Evolutionary conservation across 306 rosid genomes (phyloP), one percentile per base, ranked within the genome.

Genomic region (Calophaca sinica): DNA sequence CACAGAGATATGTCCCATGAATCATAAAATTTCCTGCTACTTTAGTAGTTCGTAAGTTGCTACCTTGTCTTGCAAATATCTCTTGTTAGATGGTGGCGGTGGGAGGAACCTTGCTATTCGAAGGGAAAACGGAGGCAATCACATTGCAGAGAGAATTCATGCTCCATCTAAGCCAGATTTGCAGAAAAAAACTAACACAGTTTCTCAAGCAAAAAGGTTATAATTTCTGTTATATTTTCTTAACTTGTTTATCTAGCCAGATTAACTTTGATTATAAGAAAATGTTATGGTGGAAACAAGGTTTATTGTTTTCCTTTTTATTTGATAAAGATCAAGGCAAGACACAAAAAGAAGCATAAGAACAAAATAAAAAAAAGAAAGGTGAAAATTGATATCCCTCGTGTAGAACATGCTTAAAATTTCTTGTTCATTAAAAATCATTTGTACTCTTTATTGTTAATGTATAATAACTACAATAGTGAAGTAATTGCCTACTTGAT

Each of bases 121-220:
- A 52, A 82, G 83, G 79, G 97, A 88, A 81, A 89, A 82, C 82
- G 93, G 93, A 75, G 67, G 48, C 50, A 80, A 72, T 81, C 76
- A 83, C 69, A 48, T 11, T 60, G 70, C 79, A 53, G 88, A 87
- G 72, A 86, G 86, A 86, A 79, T 73, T 54, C 68, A 83, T 31
- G 38, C 38, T 13, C 80, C 85, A 65, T 72, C 89, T 75, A 50
- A 69, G 78, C 78, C 77, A 65, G 73, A 74, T 74, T 70, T 73
- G 20, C 84, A 72, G 79, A 88, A 86, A 84, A 69, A 76, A 72
- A 77, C 68, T 62, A 82, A 70, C 67, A 70, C 85, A 31, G 62
- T 74, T 58, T 35, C 87, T 58, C 84, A 76, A 71, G 70, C 10
- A 32, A 49, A 81, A 66, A 92, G 87, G 97, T 92, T 80, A 68